These are phyloP conservation scores for Zizania latifolia DNA, from an alignment of 176 grass and related monocot genomes.

Conservation along the genomic window DNA sequence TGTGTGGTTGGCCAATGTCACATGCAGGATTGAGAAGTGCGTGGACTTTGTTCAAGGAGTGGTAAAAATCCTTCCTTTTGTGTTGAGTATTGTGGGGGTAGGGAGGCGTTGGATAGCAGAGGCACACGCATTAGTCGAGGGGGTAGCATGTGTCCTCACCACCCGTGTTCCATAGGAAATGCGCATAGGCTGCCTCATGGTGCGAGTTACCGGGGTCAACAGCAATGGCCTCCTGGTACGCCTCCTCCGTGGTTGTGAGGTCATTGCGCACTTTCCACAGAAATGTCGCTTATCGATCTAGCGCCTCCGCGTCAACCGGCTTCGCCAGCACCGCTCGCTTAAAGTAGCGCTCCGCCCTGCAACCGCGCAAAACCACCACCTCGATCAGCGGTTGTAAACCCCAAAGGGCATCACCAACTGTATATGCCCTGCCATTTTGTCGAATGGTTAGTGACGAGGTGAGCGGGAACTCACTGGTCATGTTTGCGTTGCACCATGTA, in stretches of 20 bases:
- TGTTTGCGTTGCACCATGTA: constrained; percentile 67
- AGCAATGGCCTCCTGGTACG: constrained; percentile 60
- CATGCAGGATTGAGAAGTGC: not conserved
- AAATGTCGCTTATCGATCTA: constrained; percentile 74
- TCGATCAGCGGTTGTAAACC: constrained; percentile 15
- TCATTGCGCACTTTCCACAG: constrained; percentile 80
- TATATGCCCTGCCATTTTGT: not conserved
- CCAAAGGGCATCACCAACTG: not conserved
- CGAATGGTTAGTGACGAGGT: not conserved
- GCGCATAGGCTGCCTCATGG: constrained; percentile 74
- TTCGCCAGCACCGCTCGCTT: constrained; percentile 50
- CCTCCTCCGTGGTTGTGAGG: constrained; percentile 64
- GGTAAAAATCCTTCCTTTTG: not conserved
- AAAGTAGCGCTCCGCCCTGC: constrained; percentile 85
- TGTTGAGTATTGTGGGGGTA: constrained; percentile 10
- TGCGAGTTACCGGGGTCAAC: constrained; percentile 59
- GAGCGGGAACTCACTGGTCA: constrained; percentile 43
- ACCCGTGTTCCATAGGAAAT: constrained; percentile 97
- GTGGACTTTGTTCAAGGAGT: not conserved
- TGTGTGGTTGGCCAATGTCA: constrained; percentile 19
- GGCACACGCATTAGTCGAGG: constrained; percentile 26
- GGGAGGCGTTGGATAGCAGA: not conserved
- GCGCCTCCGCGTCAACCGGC: constrained; percentile 64
- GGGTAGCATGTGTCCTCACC: constrained; percentile 92
- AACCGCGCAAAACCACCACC: not conserved